phyloP scores from a whole-genome alignment of 768 basidiomycete genomes.

The Mycena venus region DNA sequence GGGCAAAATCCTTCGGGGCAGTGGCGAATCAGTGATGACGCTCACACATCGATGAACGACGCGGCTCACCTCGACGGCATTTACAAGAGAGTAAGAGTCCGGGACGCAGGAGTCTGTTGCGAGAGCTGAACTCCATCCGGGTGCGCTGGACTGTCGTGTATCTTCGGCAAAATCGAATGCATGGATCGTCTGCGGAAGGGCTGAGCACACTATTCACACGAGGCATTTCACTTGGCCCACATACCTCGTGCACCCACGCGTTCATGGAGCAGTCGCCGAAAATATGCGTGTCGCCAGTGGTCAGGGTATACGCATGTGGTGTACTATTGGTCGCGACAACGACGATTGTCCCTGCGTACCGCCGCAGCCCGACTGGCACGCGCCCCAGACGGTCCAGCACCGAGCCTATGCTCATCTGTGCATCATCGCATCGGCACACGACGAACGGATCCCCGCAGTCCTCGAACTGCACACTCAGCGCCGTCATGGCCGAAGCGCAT shows the following conservation, averaged over 20 bases:
- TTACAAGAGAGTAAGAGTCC: constrained; percentile 43
- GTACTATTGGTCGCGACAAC: constrained; percentile 11
- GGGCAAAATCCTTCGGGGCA: constrained; percentile 45
- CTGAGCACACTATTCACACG: background rate
- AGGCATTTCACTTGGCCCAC: background rate
- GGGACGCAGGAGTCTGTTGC: constrained; percentile 43
- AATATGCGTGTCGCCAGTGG: constrained; percentile 47
- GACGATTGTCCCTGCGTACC: constrained; percentile 42
- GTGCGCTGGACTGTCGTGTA: constrained; percentile 33
- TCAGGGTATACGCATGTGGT: constrained; percentile 45
- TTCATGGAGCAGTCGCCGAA: constrained; percentile 43
- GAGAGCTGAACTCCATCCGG: constrained; percentile 39
- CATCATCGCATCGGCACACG: constrained; percentile 45
- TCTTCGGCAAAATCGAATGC: constrained; percentile 46
- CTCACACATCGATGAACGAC: background rate
- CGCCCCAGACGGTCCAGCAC: constrained; percentile 42
- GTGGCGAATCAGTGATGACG: background rate
- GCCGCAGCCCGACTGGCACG: constrained; percentile 48
- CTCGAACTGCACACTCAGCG: constrained; percentile 42
- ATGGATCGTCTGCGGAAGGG: constrained; percentile 40
- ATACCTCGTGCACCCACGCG: constrained; percentile 50
- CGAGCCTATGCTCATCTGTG: constrained; percentile 42
- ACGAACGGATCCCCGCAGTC: constrained; percentile 44
- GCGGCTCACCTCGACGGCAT: constrained; percentile 42
- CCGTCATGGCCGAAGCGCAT: constrained; percentile 38